Conservation (phyloP, 345 rosid genomes). For the Draba incana region DNA sequence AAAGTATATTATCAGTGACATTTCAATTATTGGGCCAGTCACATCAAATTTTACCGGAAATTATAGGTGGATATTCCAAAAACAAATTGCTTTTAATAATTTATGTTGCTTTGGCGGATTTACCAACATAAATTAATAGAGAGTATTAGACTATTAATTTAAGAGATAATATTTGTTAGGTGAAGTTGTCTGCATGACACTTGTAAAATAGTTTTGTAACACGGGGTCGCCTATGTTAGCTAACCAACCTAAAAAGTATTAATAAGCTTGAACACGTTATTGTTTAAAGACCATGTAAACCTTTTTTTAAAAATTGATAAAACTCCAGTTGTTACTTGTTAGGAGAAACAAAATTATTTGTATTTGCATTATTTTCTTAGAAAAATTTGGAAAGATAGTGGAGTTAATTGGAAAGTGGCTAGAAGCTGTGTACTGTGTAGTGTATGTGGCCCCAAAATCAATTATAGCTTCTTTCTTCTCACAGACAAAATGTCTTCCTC, state of each 20-base stretch:
- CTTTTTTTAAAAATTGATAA: not conserved
- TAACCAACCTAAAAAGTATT: not conserved
- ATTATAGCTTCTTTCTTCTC: too few species aligned
- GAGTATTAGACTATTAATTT: not conserved
- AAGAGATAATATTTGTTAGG: not conserved
- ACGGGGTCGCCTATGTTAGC: not conserved
- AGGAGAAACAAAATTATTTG: too few species aligned
- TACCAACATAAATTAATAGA: slow-evolving; percentile 1
- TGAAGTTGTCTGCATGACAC: not conserved
- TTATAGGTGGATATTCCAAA: not conserved
- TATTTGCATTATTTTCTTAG: too few species aligned
- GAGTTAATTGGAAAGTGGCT: too few species aligned
- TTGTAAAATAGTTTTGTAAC: not conserved
- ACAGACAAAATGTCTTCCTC: too few species aligned
- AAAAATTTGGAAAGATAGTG: too few species aligned
- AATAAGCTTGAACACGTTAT: not conserved
- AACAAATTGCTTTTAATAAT: not conserved
- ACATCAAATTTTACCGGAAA: not conserved
- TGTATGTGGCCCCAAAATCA: too few species aligned
- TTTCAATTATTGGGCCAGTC: not conserved
- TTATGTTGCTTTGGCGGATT: not conserved
- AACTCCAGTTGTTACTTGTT: too few species aligned
- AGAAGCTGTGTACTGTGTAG: too few species aligned
- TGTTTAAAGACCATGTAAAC: not conserved
- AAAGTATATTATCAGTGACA: not conserved